These are phyloP conservation scores for Candida montana DNA, from an alignment of 805 yeast species.

Conservation along the genomic window DNA sequence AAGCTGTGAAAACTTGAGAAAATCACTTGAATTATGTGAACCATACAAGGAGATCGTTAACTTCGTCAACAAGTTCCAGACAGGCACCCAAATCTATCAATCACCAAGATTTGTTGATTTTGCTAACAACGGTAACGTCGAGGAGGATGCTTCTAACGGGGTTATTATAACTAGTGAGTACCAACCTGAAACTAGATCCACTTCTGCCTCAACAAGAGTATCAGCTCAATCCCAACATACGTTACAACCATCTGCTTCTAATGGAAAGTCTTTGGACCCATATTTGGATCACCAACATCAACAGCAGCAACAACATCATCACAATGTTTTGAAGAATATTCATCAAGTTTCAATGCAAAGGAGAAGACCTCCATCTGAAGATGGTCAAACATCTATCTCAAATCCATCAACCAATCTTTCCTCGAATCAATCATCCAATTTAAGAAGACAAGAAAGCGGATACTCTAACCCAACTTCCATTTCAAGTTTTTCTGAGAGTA, in stretches of 20 bases:
- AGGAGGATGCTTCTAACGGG: conserved; percentile 20
- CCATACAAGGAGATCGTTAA: conserved; percentile 51
- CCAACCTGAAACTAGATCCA: conserved; percentile 16
- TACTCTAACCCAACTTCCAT: conserved; percentile 27
- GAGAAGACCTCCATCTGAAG: conserved; percentile 28
- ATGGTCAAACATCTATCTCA: conserved; percentile 25
- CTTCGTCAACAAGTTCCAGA: conserved; percentile 51
- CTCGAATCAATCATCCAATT: conserved; percentile 12
- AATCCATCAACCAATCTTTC: conserved; percentile 21
- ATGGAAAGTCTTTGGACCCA: conserved; percentile 5
- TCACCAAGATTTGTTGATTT: conserved; percentile 65
- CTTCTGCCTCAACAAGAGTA: conserved; percentile 15
- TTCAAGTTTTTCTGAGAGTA: conserved; percentile 24
- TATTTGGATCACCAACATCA: conserved; percentile 4
- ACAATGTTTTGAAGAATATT: conserved; percentile 8
- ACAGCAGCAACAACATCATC: conserved; percentile 4
- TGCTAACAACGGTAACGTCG: conserved; percentile 34
- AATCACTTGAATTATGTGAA: conserved; percentile 62
- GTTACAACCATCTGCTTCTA: not conserved
- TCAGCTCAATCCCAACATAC: not conserved
- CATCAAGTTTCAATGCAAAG: conserved; percentile 12
- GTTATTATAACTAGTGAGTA: conserved; percentile 11
- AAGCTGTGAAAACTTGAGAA: conserved; percentile 65
- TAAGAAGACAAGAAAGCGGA: conserved; percentile 21
- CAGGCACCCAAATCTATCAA: conserved; percentile 57